These are phyloP conservation scores for Babesia bovis DNA, from an alignment of 169 alveolate genomes.

Conservation along the genomic window DNA sequence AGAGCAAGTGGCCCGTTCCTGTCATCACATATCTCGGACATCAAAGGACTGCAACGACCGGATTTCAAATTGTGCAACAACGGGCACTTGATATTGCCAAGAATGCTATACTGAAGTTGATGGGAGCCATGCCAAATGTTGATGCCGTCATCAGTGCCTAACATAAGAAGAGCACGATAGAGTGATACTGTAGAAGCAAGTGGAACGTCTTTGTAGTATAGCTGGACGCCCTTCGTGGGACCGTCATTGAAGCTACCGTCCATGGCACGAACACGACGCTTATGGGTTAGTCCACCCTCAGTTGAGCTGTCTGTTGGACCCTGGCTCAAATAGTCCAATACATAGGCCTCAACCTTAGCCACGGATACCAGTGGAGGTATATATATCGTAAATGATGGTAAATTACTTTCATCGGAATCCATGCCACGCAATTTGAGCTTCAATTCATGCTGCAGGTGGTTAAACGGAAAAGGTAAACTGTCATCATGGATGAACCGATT, in stretches of 20 bases:
- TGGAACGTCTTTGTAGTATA: conserved; percentile 10
- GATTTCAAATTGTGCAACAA: neutral
- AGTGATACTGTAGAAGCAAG: conserved; percentile 12
- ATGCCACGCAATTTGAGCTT: conserved; percentile 9
- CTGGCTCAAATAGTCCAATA: conserved; percentile 13
- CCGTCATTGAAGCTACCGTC: no score
- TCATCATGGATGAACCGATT: neutral
- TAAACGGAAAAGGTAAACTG: conserved; percentile 16
- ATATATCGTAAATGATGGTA: conserved; percentile 8
- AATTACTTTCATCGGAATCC: neutral
- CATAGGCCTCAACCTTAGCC: conserved; percentile 11
- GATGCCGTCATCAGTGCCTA: neutral
- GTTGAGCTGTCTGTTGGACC: neutral
- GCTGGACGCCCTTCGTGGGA: no score
- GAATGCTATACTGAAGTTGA: neutral
- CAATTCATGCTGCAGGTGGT: neutral
- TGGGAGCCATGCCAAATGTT: conserved; percentile 19
- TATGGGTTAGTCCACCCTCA: no score
- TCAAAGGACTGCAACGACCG: conserved; percentile 8
- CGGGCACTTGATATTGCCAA: neutral
- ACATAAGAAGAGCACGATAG: neutral
- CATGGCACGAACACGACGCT: no score
- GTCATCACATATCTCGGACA: conserved; percentile 9
- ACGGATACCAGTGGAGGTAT: conserved; percentile 16
- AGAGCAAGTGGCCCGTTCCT: conserved; percentile 8